A percentile compares a stretch with the other conserved stretches of the same genome.
phyloP scores from a whole-genome alignment of 2,329 filamentous ascomycete genomes.

The Volutella citrinella region DNA sequence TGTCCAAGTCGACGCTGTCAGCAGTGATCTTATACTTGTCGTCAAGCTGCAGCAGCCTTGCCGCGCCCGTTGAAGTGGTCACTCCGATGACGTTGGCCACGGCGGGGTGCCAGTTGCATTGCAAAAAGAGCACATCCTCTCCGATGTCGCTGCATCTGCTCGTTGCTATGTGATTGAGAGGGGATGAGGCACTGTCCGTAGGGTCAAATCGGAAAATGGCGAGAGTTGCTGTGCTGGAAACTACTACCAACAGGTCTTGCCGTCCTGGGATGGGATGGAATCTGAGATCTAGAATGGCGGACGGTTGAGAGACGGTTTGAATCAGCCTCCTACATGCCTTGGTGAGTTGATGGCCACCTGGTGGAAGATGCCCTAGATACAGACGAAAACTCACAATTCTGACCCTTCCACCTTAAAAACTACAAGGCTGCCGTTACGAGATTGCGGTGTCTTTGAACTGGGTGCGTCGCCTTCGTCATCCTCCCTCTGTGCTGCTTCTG shows the following conservation, averaged over 20 bases:
- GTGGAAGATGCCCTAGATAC: not conserved
- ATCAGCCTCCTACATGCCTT: constrained; percentile 45
- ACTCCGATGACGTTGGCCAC: constrained; percentile 57
- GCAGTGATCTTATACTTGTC: constrained; percentile 37
- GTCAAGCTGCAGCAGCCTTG: constrained; percentile 52
- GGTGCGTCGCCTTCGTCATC: constrained; percentile 22
- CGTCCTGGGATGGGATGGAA: constrained; percentile 57
- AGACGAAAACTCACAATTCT: constrained; percentile 50
- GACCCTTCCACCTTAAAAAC: constrained; percentile 56
- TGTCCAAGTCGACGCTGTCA: constrained; percentile 33
- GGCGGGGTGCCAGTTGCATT: constrained; percentile 69
- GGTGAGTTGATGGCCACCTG: constrained; percentile 3
- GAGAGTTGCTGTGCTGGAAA: constrained; percentile 73
- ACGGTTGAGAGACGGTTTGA: constrained; percentile 61
- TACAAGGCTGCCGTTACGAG: constrained; percentile 70
- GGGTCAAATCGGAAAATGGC: constrained; percentile 59
- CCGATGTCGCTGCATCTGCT: constrained; percentile 49
- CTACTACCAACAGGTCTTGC: constrained; percentile 63
- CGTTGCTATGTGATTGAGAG: constrained; percentile 40
- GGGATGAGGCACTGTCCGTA: constrained; percentile 24
- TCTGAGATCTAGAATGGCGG: constrained; percentile 80
- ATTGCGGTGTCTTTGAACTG: constrained; percentile 46
- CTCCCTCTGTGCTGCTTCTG: constrained; percentile 11
- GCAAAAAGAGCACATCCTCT: constrained; percentile 63
- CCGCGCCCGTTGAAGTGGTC: constrained; percentile 67